Evolutionary conservation across 306 rosid species (phyloP).

Genomic region (Fragaria vesca): DNA sequence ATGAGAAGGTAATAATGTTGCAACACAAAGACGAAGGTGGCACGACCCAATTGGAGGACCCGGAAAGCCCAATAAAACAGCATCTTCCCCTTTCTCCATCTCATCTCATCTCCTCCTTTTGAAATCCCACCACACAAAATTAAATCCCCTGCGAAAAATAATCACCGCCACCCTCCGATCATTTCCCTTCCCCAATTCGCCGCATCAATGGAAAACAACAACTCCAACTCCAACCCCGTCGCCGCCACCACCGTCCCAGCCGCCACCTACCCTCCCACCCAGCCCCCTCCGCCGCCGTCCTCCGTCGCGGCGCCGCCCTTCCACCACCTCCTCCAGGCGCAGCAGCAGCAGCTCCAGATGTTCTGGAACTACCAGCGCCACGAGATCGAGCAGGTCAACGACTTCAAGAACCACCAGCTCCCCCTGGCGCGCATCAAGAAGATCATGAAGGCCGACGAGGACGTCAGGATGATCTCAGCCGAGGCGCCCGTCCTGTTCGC

Average conservation of each 20-base stretch:
- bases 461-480: conserved; percentile 98
- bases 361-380: conserved; percentile 92
- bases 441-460: conserved; percentile 99
- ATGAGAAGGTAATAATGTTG: too few relatives aligned
- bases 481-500: conserved; percentile 92
- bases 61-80: neutral
- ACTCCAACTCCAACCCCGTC: neutral
- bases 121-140: conserved; percentile 23
- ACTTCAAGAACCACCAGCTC: conserved; percentile 97
- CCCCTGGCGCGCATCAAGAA: conserved; percentile 97
- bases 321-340: conserved; percentile 93
- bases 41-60: neutral
- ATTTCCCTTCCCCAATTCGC: conserved; percentile 1
- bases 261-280: conserved; percentile 44
- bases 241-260: conserved; percentile 7
- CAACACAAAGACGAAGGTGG: neutral
- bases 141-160: neutral
- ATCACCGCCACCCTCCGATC: conserved; percentile 22
- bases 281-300: conserved; percentile 16
- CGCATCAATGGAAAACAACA: conserved; percentile 16
- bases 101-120: conserved; percentile 6
- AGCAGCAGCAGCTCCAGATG: conserved; percentile 93
- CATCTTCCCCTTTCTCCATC: conserved; percentile 2
- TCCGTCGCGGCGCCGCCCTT: conserved; percentile 48
- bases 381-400: conserved; percentile 89